Conservation (phyloP, 495 filamentous ascomycete genomes). For the Podospora comata region DNA sequence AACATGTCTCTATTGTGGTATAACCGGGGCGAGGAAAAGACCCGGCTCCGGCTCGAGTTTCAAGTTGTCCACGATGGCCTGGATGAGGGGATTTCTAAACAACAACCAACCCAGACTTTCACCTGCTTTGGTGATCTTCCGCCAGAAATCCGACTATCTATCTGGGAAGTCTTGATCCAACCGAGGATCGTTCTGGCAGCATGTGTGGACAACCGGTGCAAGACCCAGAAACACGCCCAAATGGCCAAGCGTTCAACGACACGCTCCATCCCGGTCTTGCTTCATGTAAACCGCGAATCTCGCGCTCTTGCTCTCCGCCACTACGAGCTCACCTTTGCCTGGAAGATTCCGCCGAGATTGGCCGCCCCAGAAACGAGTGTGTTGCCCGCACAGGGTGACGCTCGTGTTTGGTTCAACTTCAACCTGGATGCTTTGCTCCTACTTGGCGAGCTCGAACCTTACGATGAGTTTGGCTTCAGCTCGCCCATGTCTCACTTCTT, state of each 20-base stretch:
- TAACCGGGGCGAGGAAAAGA: slow-evolving; percentile 18
- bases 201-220: slow-evolving; percentile 31
- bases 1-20: slow-evolving; percentile 20
- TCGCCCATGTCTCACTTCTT: slow-evolving; percentile 44
- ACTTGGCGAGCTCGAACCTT: slow-evolving; percentile 42
- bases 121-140: slow-evolving; percentile 40
- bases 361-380: slow-evolving; percentile 21
- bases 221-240: slow-evolving; percentile 17
- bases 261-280: slow-evolving; percentile 36
- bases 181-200: slow-evolving; percentile 38
- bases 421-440: slow-evolving; percentile 39
- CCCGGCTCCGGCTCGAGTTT: slow-evolving; percentile 40
- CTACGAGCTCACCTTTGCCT: slow-evolving; percentile 44
- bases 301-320: slow-evolving; percentile 40
- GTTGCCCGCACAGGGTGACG: slow-evolving; percentile 20
- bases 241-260: slow-evolving; percentile 20
- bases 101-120: slow-evolving; percentile 27
- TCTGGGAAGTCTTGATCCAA: slow-evolving; percentile 43
- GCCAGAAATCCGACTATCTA: slow-evolving; percentile 45
- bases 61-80: slow-evolving; percentile 37
- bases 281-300: slow-evolving; percentile 41
- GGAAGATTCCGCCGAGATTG: slow-evolving; percentile 36
- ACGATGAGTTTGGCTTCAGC: slow-evolving; percentile 41
- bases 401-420: slow-evolving; percentile 42
- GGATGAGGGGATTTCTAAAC: slow-evolving; percentile 11